These are phyloP conservation scores for Scutellaria barbata DNA, from an alignment of 257 asterid genomes.

Conservation along the genomic window DNA sequence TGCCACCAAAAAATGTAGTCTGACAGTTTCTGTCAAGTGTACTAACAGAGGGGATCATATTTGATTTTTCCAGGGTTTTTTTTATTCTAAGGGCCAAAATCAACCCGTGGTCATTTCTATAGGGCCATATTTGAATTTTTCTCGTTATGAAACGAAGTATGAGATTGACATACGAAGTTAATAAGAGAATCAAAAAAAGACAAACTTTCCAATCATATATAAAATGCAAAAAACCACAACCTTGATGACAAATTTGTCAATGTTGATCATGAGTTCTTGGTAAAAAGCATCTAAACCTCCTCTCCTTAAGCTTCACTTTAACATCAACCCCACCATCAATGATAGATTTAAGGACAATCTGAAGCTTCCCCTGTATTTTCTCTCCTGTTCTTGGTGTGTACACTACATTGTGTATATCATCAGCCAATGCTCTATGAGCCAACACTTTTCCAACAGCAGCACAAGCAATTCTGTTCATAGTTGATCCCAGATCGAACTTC, in stretches of 20 bases:
- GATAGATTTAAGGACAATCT: slow-evolving; percentile 68
- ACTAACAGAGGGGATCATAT: too few species aligned
- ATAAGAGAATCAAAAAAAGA: not conserved
- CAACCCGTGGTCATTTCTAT: too few species aligned
- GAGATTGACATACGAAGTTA: not conserved
- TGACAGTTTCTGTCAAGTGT: too few species aligned
- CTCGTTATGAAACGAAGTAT: not conserved
- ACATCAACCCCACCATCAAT: slow-evolving; percentile 68
- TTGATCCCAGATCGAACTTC: slow-evolving; percentile 76
- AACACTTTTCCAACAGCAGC: slow-evolving; percentile 62
- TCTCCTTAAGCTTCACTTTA: slow-evolving; percentile 82
- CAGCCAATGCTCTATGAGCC: slow-evolving; percentile 84
- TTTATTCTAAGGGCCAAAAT: too few species aligned
- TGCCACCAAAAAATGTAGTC: too few species aligned
- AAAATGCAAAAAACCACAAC: not conserved
- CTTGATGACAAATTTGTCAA: not conserved
- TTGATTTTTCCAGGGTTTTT: too few species aligned
- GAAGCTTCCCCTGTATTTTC: slow-evolving; percentile 71
- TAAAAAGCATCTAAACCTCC: slow-evolving; percentile 36
- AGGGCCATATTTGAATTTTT: too few species aligned
- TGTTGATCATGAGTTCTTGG: slow-evolving; percentile 32
- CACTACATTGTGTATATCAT: slow-evolving; percentile 75
- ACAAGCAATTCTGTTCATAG: slow-evolving; percentile 71
- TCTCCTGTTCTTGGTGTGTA: slow-evolving; percentile 83
- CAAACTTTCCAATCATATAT: not conserved